A percentile compares a stretch with the other conserved stretches of the same genome.
Conservation (phyloP, 345 rosid genomes). For the Citrus medica region DNA sequence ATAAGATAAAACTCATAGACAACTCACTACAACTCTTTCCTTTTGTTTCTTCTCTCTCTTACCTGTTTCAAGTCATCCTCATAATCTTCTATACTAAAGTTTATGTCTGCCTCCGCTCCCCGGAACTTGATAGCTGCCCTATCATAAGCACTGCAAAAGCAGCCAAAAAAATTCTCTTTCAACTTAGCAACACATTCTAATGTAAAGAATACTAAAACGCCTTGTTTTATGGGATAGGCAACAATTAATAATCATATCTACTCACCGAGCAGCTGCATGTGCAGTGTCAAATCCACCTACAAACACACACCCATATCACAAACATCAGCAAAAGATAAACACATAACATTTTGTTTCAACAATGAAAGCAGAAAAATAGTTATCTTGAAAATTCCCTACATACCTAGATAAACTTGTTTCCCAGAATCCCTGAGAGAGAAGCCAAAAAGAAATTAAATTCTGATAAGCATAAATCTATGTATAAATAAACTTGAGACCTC, state of each 20-base stretch:
- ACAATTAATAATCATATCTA: not conserved
- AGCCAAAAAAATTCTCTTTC: not conserved
- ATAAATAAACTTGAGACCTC: too few relatives aligned
- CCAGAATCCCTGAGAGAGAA: conserved; percentile 92
- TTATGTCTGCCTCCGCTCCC: conserved; percentile 92
- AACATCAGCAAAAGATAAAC: conserved; percentile 12
- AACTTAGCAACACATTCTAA: not conserved
- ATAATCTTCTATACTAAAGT: conserved; percentile 80
- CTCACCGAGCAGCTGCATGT: conserved; percentile 97
- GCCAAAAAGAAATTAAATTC: not conserved
- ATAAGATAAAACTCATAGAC: conserved; percentile 25
- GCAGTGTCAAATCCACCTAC: conserved; percentile 99
- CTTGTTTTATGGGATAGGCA: not conserved
- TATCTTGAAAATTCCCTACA: conserved; percentile 6
- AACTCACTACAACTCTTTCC: not conserved
- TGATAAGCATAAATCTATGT: not conserved
- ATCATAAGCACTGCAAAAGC: conserved; percentile 77
- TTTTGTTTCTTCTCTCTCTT: conserved; percentile 1
- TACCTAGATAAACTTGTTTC: conserved; percentile 98
- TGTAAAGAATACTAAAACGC: too few relatives aligned
- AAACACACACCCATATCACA: conserved; percentile 15
- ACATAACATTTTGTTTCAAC: conserved; percentile 10
- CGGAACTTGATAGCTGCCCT: conserved; percentile 96
- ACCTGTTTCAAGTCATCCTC: conserved; percentile 94
- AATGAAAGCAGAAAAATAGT: conserved; percentile 12